A percentile compares a stretch with the other conserved stretches of the same genome.
Evolutionary conservation across 2,329 filamentous ascomycete genomes (phyloP).

Genomic region (Fusarium virguliforme): DNA sequence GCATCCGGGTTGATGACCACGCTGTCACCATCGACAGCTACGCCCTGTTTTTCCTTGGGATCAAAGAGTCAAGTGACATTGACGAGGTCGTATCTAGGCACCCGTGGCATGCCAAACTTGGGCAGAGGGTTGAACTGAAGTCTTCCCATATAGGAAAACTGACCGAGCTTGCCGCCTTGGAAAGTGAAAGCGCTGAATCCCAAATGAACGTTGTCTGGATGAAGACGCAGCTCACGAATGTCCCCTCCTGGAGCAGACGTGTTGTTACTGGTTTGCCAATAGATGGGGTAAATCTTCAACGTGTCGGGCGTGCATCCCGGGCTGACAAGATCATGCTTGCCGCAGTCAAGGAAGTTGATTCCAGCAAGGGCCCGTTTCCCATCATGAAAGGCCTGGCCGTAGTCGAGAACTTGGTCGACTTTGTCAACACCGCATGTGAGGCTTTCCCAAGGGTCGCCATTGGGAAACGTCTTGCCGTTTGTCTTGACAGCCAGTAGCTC

Average conservation of each 20-base stretch:
- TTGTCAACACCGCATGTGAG: conserved; percentile 61
- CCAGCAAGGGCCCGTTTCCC: conserved; percentile 57
- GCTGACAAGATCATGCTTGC: conserved; percentile 49
- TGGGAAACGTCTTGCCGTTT: conserved; percentile 59
- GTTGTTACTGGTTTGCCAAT: conserved; percentile 47
- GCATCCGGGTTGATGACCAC: background rate
- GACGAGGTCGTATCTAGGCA: background rate
- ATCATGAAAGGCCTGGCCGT: conserved; percentile 62
- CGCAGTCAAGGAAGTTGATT: conserved; percentile 58
- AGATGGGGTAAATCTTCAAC: conserved; percentile 27
- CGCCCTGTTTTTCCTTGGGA: background rate
- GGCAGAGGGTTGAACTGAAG: background rate
- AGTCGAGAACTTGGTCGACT: conserved; percentile 56
- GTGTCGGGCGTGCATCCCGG: conserved; percentile 37
- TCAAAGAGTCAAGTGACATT: background rate
- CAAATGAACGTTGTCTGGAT: conserved; percentile 63
- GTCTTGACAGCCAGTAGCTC: conserved; percentile 59
- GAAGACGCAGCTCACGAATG: conserved; percentile 62
- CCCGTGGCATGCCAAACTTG: background rate
- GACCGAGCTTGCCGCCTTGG: background rate
- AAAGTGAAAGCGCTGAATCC: background rate
- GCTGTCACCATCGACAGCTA: background rate
- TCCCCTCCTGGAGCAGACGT: conserved; percentile 51
- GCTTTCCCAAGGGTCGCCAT: conserved; percentile 65
- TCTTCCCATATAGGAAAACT: background rate